Evolutionary conservation across 2,329 filamentous ascomycete genomes (phyloP), one percentile per base, ranked within the genome.

Genomic region (Calycina marina): DNA sequence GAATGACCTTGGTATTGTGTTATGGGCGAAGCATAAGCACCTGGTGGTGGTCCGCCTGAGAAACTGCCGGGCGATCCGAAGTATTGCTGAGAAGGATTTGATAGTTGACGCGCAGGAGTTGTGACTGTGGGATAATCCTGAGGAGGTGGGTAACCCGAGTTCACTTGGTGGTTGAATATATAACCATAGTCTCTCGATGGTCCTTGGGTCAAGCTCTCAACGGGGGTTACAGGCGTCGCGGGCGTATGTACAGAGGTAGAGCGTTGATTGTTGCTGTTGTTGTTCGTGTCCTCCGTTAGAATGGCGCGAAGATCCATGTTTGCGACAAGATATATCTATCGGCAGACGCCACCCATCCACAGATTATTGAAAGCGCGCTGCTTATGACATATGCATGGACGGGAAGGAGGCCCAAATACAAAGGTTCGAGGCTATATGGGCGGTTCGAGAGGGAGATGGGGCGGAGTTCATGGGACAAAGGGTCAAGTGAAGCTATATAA

Each of bases 291-390:
- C 20, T 22, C 20, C 8, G 20, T 65, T 56, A 67, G 62, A 45
- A 67, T 65, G 34, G 59, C 62, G 50, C 61, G 58, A 49, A 67
- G 56, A 53, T 67, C 63, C 63, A 67, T 66, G 47, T 49, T 52
- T 49, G 49, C 46, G 47, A 42, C 37, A 40, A 29, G 38, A n/a
- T n/a, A n/a, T n/a, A n/a, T n/a, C n/a, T 22, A n/a, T 22, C 20
- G 8, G 20, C 20, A 8, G n/a, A 22, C 40, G 40, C 42, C 24
- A 34, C 43, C 42, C 30, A 35, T 16, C 41, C 37, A 38, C 42
- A 32, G 39, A 34, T 42, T 49, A 42, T 34, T 25, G 36, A 30
- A 38, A 35, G 39, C 34, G n/a, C 20, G n/a, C 20, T 22, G 8
- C 20, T 8, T 22, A 9, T 22, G 20, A 22, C 20, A 22, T 22